A percentile compares a stretch with the other conserved stretches of the same genome.
Conservation (phyloP, 225 moss, liverwort and hornwort genomes). For the Polytrichum formosum region DNA sequence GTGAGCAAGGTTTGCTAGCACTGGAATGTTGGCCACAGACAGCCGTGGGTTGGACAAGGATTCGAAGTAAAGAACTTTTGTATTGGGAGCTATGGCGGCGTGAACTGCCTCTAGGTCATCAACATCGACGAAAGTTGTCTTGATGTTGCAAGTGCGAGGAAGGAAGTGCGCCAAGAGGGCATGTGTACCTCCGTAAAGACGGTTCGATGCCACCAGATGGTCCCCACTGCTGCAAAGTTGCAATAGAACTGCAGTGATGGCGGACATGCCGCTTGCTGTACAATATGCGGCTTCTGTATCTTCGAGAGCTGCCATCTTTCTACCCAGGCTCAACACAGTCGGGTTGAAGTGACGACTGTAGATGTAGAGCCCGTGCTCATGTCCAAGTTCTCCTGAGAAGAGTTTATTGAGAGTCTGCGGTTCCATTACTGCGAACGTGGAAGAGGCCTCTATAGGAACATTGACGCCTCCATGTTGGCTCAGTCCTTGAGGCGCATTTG, state of each 20-base stretch:
- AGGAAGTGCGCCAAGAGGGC: conserved; percentile 77
- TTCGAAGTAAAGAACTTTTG: conserved; percentile 87
- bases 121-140: conserved; percentile 74
- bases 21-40: conserved; percentile 70
- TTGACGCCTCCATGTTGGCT: conserved; percentile 79
- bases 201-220: conserved; percentile 80
- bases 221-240: conserved; percentile 91
- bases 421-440: conserved; percentile 77
- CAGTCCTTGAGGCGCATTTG: conserved; percentile 39
- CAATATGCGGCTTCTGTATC: conserved; percentile 91
- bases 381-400: conserved; percentile 74
- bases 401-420: conserved; percentile 71
- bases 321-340: conserved; percentile 66
- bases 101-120: conserved; percentile 47
- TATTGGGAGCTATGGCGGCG: conserved; percentile 44
- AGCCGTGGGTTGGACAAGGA: conserved; percentile 84
- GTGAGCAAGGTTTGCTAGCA: conserved; percentile 59
- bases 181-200: conserved; percentile 85
- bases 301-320: conserved; percentile 88
- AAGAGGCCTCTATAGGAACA: conserved; percentile 62
- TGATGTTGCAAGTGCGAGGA: conserved; percentile 73
- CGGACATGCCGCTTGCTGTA: conserved; percentile 91
- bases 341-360: conserved; percentile 95
- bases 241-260: conserved; percentile 66
- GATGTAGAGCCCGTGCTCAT: conserved; percentile 62